These are phyloP conservation scores for Blakeslea trispora DNA, from an alignment of 371 early-diverging fungal species.

Conservation along the genomic window DNA sequence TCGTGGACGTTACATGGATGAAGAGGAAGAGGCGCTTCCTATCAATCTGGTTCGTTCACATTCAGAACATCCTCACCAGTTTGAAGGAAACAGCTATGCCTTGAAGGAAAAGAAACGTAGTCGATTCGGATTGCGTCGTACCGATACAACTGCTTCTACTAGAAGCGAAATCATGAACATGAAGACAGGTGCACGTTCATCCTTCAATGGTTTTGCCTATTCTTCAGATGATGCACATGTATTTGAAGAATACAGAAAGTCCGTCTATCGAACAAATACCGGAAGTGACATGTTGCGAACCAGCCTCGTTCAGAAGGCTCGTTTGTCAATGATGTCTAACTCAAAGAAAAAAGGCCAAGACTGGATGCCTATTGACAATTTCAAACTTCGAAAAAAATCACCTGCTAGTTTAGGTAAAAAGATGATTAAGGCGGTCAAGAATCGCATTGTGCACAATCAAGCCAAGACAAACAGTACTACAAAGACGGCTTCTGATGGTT, in stretches of 20 bases:
- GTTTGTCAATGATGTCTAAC: slow-evolving; percentile 18
- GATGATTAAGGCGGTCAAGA: slow-evolving; percentile 42
- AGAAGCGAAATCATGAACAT: slow-evolving; percentile 52
- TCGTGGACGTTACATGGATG: neutral
- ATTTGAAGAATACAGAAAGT: slow-evolving; percentile 47
- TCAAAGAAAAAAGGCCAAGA: slow-evolving; percentile 15
- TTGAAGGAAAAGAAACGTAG: slow-evolving; percentile 9
- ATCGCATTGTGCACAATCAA: slow-evolving; percentile 9
- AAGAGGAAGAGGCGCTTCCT: slow-evolving; percentile 38
- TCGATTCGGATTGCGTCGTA: slow-evolving; percentile 22
- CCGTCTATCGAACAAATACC: slow-evolving; percentile 42
- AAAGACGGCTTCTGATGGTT: slow-evolving; percentile 9
- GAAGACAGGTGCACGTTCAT: slow-evolving; percentile 44
- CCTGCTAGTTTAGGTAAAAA: slow-evolving; percentile 32
- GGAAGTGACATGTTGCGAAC: slow-evolving; percentile 1
- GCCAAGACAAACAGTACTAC: neutral
- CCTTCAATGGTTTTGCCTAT: slow-evolving; percentile 53
- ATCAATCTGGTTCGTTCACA: slow-evolving; percentile 36
- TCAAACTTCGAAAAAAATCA: slow-evolving; percentile 28
- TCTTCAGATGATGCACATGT: slow-evolving; percentile 48
- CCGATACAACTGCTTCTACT: slow-evolving; percentile 24
- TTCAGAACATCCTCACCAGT: slow-evolving; percentile 14
- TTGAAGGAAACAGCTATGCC: slow-evolving; percentile 12
- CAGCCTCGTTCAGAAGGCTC: neutral
- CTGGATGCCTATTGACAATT: slow-evolving; percentile 47